Conservation (phyloP, 495 filamentous ascomycete species). For the Tuber aestivum region DNA sequence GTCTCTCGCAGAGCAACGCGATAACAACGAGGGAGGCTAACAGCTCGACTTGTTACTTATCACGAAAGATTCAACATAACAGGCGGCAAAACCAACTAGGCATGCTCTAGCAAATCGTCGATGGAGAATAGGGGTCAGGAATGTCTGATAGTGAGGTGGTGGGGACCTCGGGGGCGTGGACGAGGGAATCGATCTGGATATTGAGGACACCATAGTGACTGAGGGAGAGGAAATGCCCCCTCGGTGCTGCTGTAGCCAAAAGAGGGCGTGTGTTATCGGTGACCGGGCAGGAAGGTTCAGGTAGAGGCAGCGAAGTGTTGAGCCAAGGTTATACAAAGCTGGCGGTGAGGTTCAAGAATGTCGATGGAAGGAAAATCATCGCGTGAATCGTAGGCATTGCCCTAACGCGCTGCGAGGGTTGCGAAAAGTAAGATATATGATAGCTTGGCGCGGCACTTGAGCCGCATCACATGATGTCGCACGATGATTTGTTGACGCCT, state of each 20-base stretch:
- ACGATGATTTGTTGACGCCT: not conserved
- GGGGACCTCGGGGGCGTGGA: conserved; percentile 28
- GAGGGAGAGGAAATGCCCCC: not conserved
- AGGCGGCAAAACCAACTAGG: conserved; percentile 57
- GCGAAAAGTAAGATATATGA: no score
- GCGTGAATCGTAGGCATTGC: not conserved
- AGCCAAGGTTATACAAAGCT: not conserved
- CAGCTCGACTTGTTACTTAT: conserved; percentile 51
- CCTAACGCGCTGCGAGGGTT: not conserved
- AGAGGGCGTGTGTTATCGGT: not conserved
- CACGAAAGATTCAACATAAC: conserved; percentile 67
- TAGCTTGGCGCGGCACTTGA: not conserved
- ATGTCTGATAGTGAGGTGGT: conserved; percentile 68
- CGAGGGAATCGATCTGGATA: conserved; percentile 40
- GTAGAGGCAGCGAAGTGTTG: not conserved
- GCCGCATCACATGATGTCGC: conserved; percentile 26
- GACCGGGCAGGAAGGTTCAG: not conserved
- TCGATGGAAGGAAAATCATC: not conserved
- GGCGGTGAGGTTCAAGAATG: not conserved
- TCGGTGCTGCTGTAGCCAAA: not conserved
- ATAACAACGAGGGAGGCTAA: conserved; percentile 20
- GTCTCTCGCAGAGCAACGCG: not conserved
- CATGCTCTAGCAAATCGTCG: conserved; percentile 74
- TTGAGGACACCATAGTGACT: conserved; percentile 40
- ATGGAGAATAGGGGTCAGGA: conserved; percentile 83